phyloP scores from a whole-genome alignment of 176 grass and related monocot genomes.

The Areca catechu region DNA sequence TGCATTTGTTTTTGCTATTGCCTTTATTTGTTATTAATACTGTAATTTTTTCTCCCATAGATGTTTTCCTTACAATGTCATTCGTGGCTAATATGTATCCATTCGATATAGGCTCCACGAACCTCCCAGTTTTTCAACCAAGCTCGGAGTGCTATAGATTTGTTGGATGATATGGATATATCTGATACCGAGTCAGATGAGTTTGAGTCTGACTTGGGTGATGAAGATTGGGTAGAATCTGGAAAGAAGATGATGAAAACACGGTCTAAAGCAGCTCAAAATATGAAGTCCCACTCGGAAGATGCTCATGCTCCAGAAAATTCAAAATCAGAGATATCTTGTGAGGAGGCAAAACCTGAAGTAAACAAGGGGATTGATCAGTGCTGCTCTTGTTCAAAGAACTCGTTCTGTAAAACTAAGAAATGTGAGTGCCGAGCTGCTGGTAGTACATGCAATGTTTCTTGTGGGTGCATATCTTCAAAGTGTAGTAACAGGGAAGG shows the following conservation, averaged over 20 bases:
- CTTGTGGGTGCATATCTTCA: conserved; percentile 45
- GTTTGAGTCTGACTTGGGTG: conserved; percentile 29
- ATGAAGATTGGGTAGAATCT: conserved; percentile 37
- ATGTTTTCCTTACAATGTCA: too few species aligned
- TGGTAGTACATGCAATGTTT: conserved; percentile 31
- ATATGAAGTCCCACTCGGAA: conserved; percentile 19
- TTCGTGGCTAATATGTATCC: background rate
- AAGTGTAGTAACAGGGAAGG: conserved; percentile 68
- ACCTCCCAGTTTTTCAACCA: conserved; percentile 19
- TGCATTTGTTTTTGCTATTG: too few species aligned
- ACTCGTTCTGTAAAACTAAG: conserved; percentile 65
- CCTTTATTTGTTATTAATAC: too few species aligned
- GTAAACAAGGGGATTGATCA: conserved; percentile 10
- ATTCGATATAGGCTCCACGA: conserved; percentile 27
- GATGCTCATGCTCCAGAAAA: conserved; percentile 1
- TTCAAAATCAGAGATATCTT: conserved; percentile 23
- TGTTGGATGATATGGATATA: conserved; percentile 81
- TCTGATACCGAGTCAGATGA: conserved; percentile 59
- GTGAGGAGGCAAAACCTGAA: conserved; percentile 20
- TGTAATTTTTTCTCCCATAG: too few species aligned
- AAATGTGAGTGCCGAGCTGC: conserved; percentile 63
- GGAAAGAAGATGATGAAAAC: conserved; percentile 28
- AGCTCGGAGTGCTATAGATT: conserved; percentile 18
- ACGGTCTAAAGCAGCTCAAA: conserved; percentile 14
- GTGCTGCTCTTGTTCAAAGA: conserved; percentile 56